Evolutionary conservation across 768 basidiomycete genomes (phyloP).

Genomic region (Lentinula lateritia): DNA sequence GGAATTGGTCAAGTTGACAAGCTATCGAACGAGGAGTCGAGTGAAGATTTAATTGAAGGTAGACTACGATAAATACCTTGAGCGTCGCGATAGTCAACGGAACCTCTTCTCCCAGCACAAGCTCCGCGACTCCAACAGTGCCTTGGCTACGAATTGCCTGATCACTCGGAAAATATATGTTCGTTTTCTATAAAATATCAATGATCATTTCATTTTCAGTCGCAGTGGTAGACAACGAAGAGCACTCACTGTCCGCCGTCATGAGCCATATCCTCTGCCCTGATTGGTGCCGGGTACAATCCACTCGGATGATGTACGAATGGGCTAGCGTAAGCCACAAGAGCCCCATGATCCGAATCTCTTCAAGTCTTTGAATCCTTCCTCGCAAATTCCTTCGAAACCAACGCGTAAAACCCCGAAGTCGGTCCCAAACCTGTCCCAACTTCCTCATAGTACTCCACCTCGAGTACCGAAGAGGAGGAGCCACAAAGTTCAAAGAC

Average conservation of each 20-base stretch:
- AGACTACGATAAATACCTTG: slow-evolving; percentile 38
- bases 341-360: slow-evolving; percentile 61
- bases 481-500: slow-evolving; percentile 96
- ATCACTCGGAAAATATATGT: slow-evolving; percentile 85
- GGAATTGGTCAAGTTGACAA: slow-evolving; percentile 86
- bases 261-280: slow-evolving; percentile 58
- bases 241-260: slow-evolving; percentile 70
- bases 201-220: too few species aligned
- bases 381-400: slow-evolving; percentile 90
- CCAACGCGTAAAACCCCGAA: slow-evolving; percentile 94
- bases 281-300: slow-evolving; percentile 83
- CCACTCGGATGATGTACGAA: slow-evolving; percentile 85
- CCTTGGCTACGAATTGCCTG: slow-evolving; percentile 95
- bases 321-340: slow-evolving; percentile 24
- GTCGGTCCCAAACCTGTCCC: slow-evolving; percentile 97
- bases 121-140: slow-evolving; percentile 91
- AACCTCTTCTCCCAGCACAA: slow-evolving; percentile 82
- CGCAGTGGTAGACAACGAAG: not conserved
- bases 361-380: slow-evolving; percentile 89
- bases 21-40: slow-evolving; percentile 32
- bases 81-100: slow-evolving; percentile 80
- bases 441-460: slow-evolving; percentile 98
- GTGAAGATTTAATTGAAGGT: not conserved
- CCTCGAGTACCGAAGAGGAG: slow-evolving; percentile 89
- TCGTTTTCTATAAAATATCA: slow-evolving; percentile 77